Conservation (phyloP, 768 basidiomycete species). For the Calocybe indica region DNA sequence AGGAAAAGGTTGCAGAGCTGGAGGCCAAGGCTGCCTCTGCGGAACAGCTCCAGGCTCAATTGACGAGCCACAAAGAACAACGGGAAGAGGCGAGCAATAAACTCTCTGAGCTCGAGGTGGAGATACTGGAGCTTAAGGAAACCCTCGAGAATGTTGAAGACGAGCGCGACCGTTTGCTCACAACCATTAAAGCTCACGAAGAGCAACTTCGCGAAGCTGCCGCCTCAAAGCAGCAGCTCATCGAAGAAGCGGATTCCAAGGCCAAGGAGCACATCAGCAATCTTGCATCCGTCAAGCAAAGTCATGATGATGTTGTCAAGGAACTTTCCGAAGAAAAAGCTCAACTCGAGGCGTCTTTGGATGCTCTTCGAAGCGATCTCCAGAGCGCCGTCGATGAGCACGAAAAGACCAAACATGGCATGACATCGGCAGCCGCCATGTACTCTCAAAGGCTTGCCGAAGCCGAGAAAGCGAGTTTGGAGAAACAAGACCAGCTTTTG, state of each 20-base stretch:
- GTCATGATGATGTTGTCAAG: slow-evolving; percentile 42
- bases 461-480: slow-evolving; percentile 40
- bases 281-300: slow-evolving; percentile 31
- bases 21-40: slow-evolving; percentile 39
- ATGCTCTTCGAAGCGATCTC: slow-evolving; percentile 42
- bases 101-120: slow-evolving; percentile 77
- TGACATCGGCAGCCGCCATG: slow-evolving; percentile 37
- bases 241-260: slow-evolving; percentile 40
- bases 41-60: slow-evolving; percentile 39
- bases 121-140: slow-evolving; percentile 74
- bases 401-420: slow-evolving; percentile 41
- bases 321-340: slow-evolving; percentile 37
- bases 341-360: slow-evolving; percentile 36
- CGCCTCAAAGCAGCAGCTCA: slow-evolving; percentile 40
- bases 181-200: slow-evolving; percentile 46
- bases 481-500: slow-evolving; percentile 45
- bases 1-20: slow-evolving; percentile 38
- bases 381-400: slow-evolving; percentile 36
- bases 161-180: slow-evolving; percentile 37
- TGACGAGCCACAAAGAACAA: slow-evolving; percentile 50
- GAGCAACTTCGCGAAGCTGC: slow-evolving; percentile 44
- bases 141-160: slow-evolving; percentile 61
- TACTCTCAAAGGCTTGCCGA: slow-evolving; percentile 47
- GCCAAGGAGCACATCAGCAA: slow-evolving; percentile 37
- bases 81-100: slow-evolving; percentile 67